Percentiles rank a stretch among this genome's conserved stretches.
Conservation (phyloP, 148 eudicot species). For the Silene uniflora region DNA sequence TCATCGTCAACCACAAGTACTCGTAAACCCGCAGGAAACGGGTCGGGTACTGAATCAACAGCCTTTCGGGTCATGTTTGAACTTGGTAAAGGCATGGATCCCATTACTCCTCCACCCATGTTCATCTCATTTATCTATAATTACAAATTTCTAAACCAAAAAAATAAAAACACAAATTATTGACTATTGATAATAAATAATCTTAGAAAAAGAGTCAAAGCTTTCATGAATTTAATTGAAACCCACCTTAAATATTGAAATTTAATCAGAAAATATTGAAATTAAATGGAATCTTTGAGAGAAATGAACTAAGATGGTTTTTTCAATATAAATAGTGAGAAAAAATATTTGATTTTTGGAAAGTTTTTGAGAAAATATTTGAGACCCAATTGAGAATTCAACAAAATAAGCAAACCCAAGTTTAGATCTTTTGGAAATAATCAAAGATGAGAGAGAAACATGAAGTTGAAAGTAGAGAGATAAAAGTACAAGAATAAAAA, state of each 20-base stretch:
- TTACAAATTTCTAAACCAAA: not conserved
- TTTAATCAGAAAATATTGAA: not conserved
- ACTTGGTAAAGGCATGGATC: constrained; percentile 40
- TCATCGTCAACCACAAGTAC: constrained; percentile 96
- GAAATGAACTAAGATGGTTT: not conserved
- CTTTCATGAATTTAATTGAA: constrained; percentile 6
- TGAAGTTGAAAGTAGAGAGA: constrained; percentile 17
- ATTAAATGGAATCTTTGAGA: not conserved
- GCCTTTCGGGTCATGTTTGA: constrained; percentile 43
- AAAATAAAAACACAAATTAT: not conserved
- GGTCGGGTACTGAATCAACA: constrained; percentile 35
- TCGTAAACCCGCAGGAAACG: constrained; percentile 85
- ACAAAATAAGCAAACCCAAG: constrained; percentile 16
- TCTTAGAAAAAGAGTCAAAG: not conserved
- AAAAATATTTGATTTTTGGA: constrained; percentile 7
- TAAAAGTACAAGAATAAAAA: constrained; percentile 19
- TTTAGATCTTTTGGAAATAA: constrained; percentile 21
- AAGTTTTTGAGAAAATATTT: constrained; percentile 8
- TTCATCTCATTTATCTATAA: constrained; percentile 49
- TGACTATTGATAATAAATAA: constrained; percentile 2
- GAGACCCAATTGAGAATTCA: constrained; percentile 23
- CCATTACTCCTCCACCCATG: constrained; percentile 52
- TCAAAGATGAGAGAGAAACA: constrained; percentile 1
- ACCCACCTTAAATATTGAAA: not conserved
- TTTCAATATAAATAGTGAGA: not conserved